Evolutionary conservation across 2,329 filamentous ascomycete species (phyloP), one percentile per base, ranked within the genome.

Genomic region (Didymella exigua): DNA sequence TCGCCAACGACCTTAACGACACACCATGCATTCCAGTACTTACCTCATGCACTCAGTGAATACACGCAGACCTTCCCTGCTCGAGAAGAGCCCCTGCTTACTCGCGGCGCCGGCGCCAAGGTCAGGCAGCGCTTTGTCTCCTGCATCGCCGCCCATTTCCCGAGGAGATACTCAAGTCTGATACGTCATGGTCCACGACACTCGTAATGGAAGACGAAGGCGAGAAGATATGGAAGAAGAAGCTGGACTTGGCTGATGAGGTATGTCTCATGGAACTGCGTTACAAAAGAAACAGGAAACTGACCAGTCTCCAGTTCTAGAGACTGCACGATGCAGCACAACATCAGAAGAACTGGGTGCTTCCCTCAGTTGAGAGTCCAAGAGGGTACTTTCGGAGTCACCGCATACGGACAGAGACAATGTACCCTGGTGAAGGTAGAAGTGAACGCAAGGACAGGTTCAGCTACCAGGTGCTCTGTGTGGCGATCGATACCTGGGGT

Each of bases 41-140:
- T 5, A 65, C 61, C 6, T 72, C 71, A 3, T 75, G 72, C 18
- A 56, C 68, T 0, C 69, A 73, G 54, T 75, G 72, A 56, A 65
- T 56, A 1, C 59, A 68, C 18, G 46, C 57, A 0, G 31, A 45
- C 2, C 60, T 75, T 2, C 63, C 65, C 8, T 75, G 72, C 50
- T 73, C 70, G 0, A 59, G 69, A 23, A 71, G 61, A 1, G 43
- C 56, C 8, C 69, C 72, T 0, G 19, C 46, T 29, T 75, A 71
- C 44, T 60, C 62, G 0, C 68, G 72, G 7, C 74, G 72, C 48
- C 47, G 41, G 6, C 62, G 72, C 2, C 53, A 61, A 5, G 63
- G 58, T 2, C 11, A 48, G 6, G 49, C 37, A 1, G 34, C 59
- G 0, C 2, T 60, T 1, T 75, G 72, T 38, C 62, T 75, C 0